phyloP scores from a whole-genome alignment of 768 basidiomycete genomes.

The Daedaleopsis sinensis region DNA sequence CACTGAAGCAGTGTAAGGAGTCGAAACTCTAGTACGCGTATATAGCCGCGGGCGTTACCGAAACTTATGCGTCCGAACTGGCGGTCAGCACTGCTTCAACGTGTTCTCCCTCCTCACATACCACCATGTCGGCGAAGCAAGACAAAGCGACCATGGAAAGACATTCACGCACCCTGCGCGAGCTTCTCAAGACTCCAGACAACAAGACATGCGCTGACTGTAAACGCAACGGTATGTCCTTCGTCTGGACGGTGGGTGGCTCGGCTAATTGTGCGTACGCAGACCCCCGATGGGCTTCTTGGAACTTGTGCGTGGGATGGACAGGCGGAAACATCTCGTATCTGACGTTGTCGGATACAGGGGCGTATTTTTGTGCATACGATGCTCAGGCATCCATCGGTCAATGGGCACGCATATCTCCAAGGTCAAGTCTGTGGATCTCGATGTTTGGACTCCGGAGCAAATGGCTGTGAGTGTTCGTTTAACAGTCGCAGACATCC shows the following conservation, averaged over 20 bases:
- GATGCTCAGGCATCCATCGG: conserved; percentile 96
- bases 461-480: conserved; percentile 81
- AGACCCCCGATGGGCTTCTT: conserved; percentile 99
- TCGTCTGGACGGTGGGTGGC: neutral
- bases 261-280: conserved; percentile 7
- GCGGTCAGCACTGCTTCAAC: conserved; percentile 19
- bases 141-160: conserved; percentile 88
- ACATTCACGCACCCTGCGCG: conserved; percentile 77
- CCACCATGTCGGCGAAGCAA: conserved; percentile 49
- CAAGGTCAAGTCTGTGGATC: conserved; percentile 95
- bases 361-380: conserved; percentile 93
- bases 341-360: conserved; percentile 39
- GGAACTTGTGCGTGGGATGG: conserved; percentile 76
- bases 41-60: no score
- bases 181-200: conserved; percentile 84
- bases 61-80: no score
- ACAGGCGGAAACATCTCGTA: neutral
- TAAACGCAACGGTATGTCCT: conserved; percentile 84
- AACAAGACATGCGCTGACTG: conserved; percentile 97
- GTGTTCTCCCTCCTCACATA: conserved; percentile 16
- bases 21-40: no score
- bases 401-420: conserved; percentile 99
- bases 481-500: neutral
- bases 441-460: conserved; percentile 97
- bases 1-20: no score